These are phyloP conservation scores for Fusarium clavum DNA, from an alignment of 2,329 filamentous ascomycete species.

Conservation along the genomic window DNA sequence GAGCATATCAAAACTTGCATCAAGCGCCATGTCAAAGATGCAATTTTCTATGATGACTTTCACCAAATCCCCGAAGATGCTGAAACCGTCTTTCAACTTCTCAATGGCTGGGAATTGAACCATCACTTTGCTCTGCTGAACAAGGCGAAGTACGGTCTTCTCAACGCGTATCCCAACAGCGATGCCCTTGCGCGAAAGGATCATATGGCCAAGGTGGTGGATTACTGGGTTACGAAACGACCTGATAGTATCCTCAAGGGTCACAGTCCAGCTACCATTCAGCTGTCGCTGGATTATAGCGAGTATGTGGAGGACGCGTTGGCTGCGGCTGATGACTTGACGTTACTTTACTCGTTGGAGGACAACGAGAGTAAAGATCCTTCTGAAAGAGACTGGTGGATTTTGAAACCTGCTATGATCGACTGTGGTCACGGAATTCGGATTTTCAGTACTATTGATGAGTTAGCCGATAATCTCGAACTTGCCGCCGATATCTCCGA, in stretches of 20 bases:
- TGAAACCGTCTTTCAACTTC: slow-evolving; percentile 48
- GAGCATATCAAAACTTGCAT: slow-evolving; percentile 49
- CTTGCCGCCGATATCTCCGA: slow-evolving; percentile 52
- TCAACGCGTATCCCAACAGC: slow-evolving; percentile 56
- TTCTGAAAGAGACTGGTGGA: slow-evolving; percentile 54
- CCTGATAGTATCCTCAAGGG: slow-evolving; percentile 49
- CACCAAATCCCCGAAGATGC: slow-evolving; percentile 44
- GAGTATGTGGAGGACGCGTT: slow-evolving; percentile 55
- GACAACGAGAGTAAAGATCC: slow-evolving; percentile 48
- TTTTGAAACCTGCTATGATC: slow-evolving; percentile 54
- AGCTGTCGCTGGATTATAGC: slow-evolving; percentile 53
- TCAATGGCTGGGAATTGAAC: slow-evolving; percentile 52
- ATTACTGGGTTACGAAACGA: slow-evolving; percentile 54
- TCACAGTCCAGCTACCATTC: slow-evolving; percentile 50
- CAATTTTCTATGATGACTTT: slow-evolving; percentile 47
- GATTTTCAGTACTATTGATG: slow-evolving; percentile 53
- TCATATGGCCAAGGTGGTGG: slow-evolving; percentile 50
- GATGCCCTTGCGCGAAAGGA: slow-evolving; percentile 55
- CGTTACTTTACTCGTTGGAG: slow-evolving; percentile 51
- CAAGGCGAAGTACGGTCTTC: slow-evolving; percentile 44
- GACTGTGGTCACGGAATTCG: slow-evolving; percentile 56
- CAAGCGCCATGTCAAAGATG: slow-evolving; percentile 44
- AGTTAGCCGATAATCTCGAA: slow-evolving; percentile 52
- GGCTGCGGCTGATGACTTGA: slow-evolving; percentile 52
- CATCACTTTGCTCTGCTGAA: slow-evolving; percentile 51